Evolutionary conservation across 345 rosid genomes (phyloP).

Genomic region (Carallia pectinifolia): DNA sequence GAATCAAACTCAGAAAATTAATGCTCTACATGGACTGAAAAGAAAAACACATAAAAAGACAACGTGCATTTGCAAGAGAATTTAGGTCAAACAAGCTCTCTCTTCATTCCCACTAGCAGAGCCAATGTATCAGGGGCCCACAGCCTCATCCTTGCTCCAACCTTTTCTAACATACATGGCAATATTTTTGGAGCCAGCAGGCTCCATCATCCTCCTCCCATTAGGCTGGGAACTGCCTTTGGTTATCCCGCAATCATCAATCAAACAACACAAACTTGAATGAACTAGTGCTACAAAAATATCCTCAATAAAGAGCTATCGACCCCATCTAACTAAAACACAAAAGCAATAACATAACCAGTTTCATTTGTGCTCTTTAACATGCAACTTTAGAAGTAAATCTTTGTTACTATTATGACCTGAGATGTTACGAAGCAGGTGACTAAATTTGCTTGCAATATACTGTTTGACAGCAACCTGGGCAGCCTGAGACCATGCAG

Average conservation of each 20-base stretch:
- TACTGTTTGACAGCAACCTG: slow-evolving; percentile 62
- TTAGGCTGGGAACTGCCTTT: neutral
- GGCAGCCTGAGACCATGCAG: slow-evolving; percentile 71
- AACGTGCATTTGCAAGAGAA: neutral
- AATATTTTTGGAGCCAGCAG: neutral
- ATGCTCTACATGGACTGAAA: slow-evolving; percentile 5
- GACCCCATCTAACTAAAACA: slow-evolving; percentile 10
- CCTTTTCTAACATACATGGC: too few relatives aligned
- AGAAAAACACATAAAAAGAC: neutral
- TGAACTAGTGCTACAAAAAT: neutral
- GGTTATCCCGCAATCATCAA: slow-evolving; percentile 1
- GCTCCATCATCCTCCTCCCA: neutral
- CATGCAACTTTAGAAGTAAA: neutral
- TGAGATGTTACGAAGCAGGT: slow-evolving; percentile 76
- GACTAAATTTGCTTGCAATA: slow-evolving; percentile 57
- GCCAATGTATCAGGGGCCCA: neutral
- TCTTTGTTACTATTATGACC: slow-evolving; percentile 35
- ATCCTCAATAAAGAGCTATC: neutral
- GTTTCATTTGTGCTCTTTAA: neutral
- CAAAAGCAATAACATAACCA: neutral
- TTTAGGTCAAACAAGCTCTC: slow-evolving; percentile 14
- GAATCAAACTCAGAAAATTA: neutral
- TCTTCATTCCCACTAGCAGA: neutral
- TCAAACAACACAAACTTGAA: neutral
- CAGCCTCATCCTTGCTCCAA: too few relatives aligned